Percentiles rank a stretch among this genome's conserved stretches.
phyloP scores from a whole-genome alignment of 1,139 yeast species.

The Lodderomyces theae region DNA sequence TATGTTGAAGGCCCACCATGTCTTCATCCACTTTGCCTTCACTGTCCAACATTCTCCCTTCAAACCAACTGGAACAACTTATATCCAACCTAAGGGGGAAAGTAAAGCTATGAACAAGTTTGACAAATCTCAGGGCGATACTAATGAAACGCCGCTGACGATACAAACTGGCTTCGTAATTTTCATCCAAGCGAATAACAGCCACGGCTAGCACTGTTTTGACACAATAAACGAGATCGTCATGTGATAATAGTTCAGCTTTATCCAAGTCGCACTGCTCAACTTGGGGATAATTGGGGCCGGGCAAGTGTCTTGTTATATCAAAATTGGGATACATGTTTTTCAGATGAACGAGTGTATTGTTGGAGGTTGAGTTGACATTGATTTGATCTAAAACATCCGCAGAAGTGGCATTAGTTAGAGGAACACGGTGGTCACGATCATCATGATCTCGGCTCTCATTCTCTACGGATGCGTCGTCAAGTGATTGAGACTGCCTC shows the following conservation, averaged over 20 bases:
- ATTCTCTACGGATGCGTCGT: too few species aligned
- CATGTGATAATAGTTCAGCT: slow-evolving; percentile 6
- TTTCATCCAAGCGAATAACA: slow-evolving; percentile 6
- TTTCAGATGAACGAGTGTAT: background rate
- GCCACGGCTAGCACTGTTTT: slow-evolving; percentile 7
- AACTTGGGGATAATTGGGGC: background rate
- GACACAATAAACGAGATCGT: slow-evolving; percentile 7
- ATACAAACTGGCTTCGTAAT: slow-evolving; percentile 2
- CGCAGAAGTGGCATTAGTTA: background rate
- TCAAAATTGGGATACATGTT: background rate
- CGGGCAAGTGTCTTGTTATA: background rate
- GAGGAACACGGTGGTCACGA: background rate
- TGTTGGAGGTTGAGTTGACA: background rate
- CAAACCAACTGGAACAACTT: slow-evolving; percentile 4
- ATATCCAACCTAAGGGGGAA: background rate
- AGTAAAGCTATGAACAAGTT: slow-evolving; percentile 2
- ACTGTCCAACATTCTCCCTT: slow-evolving; percentile 2
- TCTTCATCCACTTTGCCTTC: slow-evolving; percentile 9
- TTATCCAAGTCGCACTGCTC: slow-evolving; percentile 2
- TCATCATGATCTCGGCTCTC: background rate
- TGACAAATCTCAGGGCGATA: slow-evolving; percentile 1
- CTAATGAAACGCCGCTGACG: slow-evolving; percentile 6
- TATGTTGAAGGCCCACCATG: slow-evolving; percentile 7
- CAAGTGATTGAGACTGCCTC: background rate
- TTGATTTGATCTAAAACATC: background rate